phyloP scores from a whole-genome alignment of 495 filamentous ascomycete genomes.

The Pyrenula massariospora region DNA sequence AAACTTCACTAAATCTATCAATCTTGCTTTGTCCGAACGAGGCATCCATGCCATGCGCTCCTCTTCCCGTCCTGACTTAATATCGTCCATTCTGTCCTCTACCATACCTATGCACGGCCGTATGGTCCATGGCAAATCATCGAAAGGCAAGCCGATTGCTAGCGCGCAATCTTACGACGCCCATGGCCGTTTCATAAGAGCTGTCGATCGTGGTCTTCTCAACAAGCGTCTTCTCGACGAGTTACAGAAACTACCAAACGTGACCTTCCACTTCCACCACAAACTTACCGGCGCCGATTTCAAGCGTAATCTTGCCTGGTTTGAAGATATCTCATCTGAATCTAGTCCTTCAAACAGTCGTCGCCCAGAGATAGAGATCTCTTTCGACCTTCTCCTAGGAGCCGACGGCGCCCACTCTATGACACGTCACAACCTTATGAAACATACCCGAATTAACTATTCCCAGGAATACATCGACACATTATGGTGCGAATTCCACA shows the following conservation, averaged over 20 bases:
- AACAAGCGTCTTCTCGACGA: constrained; percentile 83
- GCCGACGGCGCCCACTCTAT: constrained; percentile 93
- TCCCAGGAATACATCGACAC: constrained; percentile 95
- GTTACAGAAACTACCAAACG: constrained; percentile 70
- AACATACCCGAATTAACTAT: constrained; percentile 77
- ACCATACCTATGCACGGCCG: constrained; percentile 90
- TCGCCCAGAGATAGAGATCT: constrained; percentile 49
- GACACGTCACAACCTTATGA: constrained; percentile 86
- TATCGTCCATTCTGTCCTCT: constrained; percentile 58
- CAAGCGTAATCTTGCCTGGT: constrained; percentile 67
- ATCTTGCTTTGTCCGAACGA: constrained; percentile 84
- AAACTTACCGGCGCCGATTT: constrained; percentile 86
- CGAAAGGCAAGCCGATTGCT: constrained; percentile 55
- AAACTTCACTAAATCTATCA: constrained; percentile 97
- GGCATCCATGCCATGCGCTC: constrained; percentile 79
- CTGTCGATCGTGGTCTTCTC: constrained; percentile 65
- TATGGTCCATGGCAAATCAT: constrained; percentile 83
- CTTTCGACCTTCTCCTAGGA: constrained; percentile 90
- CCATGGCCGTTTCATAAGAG: constrained; percentile 67
- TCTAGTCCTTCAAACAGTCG: constrained; percentile 14
- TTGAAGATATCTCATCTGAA: constrained; percentile 44
- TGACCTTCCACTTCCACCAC: constrained; percentile 82
- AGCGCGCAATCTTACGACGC: constrained; percentile 81
- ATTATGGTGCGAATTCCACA: constrained; percentile 92
- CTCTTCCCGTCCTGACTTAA: constrained; percentile 47